Evolutionary conservation across 140 eudicot genomes (phyloP), one percentile per base, ranked within the genome.

Genomic region (Senecio squalidus): DNA sequence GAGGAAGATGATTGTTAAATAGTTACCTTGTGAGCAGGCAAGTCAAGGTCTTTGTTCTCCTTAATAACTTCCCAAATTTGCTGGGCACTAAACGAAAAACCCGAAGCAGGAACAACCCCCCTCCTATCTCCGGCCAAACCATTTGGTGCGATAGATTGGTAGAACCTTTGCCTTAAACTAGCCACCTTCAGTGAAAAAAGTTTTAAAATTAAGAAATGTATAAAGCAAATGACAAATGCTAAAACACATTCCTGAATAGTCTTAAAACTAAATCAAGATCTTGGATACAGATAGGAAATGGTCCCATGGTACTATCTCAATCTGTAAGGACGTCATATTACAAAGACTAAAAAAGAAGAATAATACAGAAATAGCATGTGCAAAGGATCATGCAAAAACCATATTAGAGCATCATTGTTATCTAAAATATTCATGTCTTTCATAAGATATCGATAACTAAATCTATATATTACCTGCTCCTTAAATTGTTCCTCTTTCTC

Each of bases 81-180:
- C 73, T 87, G 89, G n/a, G 93, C 74, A 75, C 99, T 92, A 68
- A 84, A 87, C 20, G 95, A 82, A 82, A 92, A 92, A 14, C 95
- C 99, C 17, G 99, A 92, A 64, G 96, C 99, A 58, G 99, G 99
- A 70, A 92, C 99, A 15, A 87, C 99, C 21, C 93, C 99, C 31
- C 95, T 83, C 58, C 99, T 85, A 73, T 92, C 99, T 52, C 99
- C 99, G 26, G 99, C 99, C 43, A 92, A 84, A 17, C 99, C 99
- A 58, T 93, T 93, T 55, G 99, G 99, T 16, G 93, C 96, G 31
- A 92, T 92, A 63, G 99, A 92, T 55, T 92, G 86, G 77, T 54
- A 76, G 60, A 92, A 92, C 47, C 93, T 68, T 59, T 92, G 87
- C 74, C 99, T 84, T 57, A 92, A 71, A 62, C 45, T 69, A 49